phyloP scores from a whole-genome alignment of 2,329 filamentous ascomycete genomes.

The Ceratocystis harringtonii region DNA sequence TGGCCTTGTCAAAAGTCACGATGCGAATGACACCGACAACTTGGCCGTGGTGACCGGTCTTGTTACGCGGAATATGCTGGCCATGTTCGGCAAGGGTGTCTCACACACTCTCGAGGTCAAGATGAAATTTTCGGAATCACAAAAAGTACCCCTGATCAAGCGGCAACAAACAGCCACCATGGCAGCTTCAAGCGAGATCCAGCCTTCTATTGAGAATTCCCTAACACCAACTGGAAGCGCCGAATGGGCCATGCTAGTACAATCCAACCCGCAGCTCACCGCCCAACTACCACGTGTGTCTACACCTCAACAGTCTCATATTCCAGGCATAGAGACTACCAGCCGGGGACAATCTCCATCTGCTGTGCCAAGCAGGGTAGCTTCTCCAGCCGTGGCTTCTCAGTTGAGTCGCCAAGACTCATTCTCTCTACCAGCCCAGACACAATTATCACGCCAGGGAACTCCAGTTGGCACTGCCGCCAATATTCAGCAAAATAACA shows the following conservation, averaged over 20 bases:
- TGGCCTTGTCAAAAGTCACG: conserved; percentile 45
- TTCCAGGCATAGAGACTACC: conserved; percentile 6
- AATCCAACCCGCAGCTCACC: conserved; percentile 47
- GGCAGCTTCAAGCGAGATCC: not conserved
- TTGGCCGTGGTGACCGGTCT: conserved; percentile 69
- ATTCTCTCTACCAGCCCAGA: not conserved
- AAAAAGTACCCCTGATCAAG: conserved; percentile 30
- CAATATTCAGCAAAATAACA: not conserved
- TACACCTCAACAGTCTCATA: not conserved
- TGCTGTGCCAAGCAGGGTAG: not conserved
- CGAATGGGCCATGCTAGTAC: conserved; percentile 66
- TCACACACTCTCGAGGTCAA: conserved; percentile 89
- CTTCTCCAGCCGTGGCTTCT: conserved; percentile 1
- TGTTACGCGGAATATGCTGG: conserved; percentile 72
- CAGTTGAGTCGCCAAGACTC: not conserved
- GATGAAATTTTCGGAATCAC: conserved; percentile 67
- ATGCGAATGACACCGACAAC: conserved; percentile 28
- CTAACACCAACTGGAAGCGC: conserved; percentile 45
- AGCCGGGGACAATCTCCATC: conserved; percentile 5
- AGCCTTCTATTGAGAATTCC: conserved; percentile 23
- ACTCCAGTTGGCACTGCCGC: conserved; percentile 8
- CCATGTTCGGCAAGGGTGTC: conserved; percentile 66
- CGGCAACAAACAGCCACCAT: not conserved
- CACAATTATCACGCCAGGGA: conserved; percentile 5
- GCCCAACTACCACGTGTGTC: conserved; percentile 7